phyloP scores from a whole-genome alignment of 2,329 filamentous ascomycete species.

The Rhinocladiella similis region DNA sequence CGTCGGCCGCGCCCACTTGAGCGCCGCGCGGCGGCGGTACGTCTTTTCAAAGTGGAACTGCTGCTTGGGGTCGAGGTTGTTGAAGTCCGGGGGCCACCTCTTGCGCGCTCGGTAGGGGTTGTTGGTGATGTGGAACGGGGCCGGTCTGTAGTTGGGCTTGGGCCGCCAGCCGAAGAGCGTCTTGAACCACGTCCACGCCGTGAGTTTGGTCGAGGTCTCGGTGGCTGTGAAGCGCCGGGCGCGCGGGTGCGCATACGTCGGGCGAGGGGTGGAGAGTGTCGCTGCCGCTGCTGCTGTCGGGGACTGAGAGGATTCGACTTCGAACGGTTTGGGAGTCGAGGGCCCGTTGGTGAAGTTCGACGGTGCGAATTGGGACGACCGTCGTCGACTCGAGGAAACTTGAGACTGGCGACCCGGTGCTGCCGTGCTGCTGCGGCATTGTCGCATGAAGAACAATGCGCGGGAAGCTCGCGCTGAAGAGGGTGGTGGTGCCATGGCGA shows the following conservation, averaged over 20 bases:
- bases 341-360: constrained; percentile 24
- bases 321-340: constrained; percentile 3
- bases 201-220: constrained; percentile 16
- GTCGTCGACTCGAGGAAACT: neutral
- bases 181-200: constrained; percentile 23
- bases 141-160: constrained; percentile 22
- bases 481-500: constrained; percentile 17
- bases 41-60: constrained; percentile 68
- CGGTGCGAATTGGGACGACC: constrained; percentile 22
- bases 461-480: constrained; percentile 14
- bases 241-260: constrained; percentile 14
- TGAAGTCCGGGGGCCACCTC: constrained; percentile 65
- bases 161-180: constrained; percentile 21
- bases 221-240: neutral
- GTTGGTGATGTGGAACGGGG: constrained; percentile 35
- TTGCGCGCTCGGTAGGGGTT: constrained; percentile 63
- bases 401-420: neutral
- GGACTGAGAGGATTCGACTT: neutral
- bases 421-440: constrained; percentile 16
- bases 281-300: neutral
- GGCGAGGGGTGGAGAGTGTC: constrained; percentile 12
- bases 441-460: constrained; percentile 24
- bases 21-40: constrained; percentile 60
- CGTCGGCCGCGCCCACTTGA: constrained; percentile 59
- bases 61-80: constrained; percentile 62